Evolutionary conservation across 1,284 basidiomycete species (phyloP), one percentile per base, ranked within the genome.

Genomic region (Malassezia caprae): DNA sequence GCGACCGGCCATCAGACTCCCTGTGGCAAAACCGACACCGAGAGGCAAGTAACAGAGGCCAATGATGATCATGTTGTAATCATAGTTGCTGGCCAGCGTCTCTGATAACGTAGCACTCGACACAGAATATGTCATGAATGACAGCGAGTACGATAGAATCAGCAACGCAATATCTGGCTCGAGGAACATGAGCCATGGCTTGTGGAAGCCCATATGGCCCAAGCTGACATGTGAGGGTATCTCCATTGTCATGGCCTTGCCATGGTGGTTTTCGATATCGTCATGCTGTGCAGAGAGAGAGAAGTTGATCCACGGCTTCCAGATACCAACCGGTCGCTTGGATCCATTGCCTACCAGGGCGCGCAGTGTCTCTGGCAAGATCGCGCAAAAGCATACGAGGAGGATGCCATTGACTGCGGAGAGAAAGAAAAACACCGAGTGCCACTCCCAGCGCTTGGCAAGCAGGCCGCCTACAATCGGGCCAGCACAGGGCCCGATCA

Each of bases 401-500:
- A 82, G 82, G 4, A 77, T 59, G 0, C 78, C 80, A 7, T 83
- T 78, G 0, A 80, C 67, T 4, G 86, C 87, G 52, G 79, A 80
- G 7, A 87, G 74, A 66, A 88, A 85, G 85, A 85, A 88, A 69
- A 88, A 88, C 17, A 87, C 84, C 2, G 82, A 13, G 21, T 53
- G 58, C 42, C 51, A 60, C 35, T 57, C 51, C 54, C 54, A 57
- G 17, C 48, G 34, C n/a, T 57, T 43, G 4, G 58, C 35, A 5
- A 60, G 21, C 1, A 49, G 43, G n/a, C 53, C 58, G 3, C 58
- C 58, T 8, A 53, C 41, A 4, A 60, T 42, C 4, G 58, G 58
- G 10, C 49, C 58, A 3, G 57, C 34, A 23, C 55, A 51, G 0
- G 55, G 54, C 8, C 46, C 58, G 39, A 52, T 31, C 31, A 44